Conservation (phyloP, 164 flowering plant species). For the Chloranthus sessilifolius region DNA sequence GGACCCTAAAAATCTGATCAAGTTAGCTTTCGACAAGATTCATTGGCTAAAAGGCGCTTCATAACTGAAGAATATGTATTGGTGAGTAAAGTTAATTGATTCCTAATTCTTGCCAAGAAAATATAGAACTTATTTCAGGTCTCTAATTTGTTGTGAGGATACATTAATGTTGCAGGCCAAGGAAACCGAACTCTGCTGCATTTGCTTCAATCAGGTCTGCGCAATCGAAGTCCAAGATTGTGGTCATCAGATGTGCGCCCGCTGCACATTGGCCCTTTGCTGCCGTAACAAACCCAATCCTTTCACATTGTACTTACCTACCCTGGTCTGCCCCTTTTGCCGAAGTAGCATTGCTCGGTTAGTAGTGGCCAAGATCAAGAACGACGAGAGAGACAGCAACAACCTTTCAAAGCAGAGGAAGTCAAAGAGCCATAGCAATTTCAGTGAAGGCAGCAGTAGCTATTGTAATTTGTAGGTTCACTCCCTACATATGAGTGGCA, state of each 20-base stretch:
- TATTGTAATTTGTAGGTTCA: too few relatives aligned
- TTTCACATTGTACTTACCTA: constrained; percentile 5
- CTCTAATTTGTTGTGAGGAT: too few relatives aligned
- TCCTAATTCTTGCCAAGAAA: too few relatives aligned
- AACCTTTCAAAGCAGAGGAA: constrained; percentile 19
- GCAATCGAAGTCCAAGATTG: constrained; percentile 44
- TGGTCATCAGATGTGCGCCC: constrained; percentile 56
- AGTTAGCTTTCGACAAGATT: too few relatives aligned
- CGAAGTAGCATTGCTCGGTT: constrained; percentile 34
- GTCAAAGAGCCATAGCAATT: background rate
- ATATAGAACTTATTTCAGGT: too few relatives aligned
- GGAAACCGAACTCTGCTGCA: constrained; percentile 39
- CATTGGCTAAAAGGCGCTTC: too few relatives aligned
- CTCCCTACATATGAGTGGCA: too few relatives aligned
- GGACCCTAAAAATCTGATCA: too few relatives aligned
- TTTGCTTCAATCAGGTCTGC: constrained; percentile 48
- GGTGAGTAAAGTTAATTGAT: too few relatives aligned
- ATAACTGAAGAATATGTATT: too few relatives aligned
- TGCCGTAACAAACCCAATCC: constrained; percentile 43
- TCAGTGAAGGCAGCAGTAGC: too few relatives aligned
- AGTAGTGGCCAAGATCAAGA: constrained; percentile 24
- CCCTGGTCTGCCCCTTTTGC: constrained; percentile 50
- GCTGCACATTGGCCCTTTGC: constrained; percentile 39
- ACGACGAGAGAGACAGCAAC: constrained; percentile 6
- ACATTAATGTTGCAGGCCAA: constrained; percentile 28